Evolutionary conservation across 495 filamentous ascomycete genomes (phyloP).

Genomic region (Aspergillus kassunensis): DNA sequence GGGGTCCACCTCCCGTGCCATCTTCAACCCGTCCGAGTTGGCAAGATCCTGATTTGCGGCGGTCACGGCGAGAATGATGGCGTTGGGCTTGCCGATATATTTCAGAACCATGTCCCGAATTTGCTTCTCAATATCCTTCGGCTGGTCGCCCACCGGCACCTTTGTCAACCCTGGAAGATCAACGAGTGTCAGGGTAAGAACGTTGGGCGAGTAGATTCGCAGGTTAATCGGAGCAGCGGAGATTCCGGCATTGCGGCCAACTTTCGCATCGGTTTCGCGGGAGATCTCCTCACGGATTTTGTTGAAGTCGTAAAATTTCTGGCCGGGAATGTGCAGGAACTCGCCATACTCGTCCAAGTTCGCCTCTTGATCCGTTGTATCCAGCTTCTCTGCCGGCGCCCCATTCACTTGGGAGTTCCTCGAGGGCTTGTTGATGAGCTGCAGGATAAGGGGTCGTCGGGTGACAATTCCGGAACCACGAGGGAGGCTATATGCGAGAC

Average conservation of each 20-base stretch:
- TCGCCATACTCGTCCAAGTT: conserved; percentile 98
- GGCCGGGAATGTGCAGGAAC: conserved; percentile 95
- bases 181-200: conserved; percentile 94
- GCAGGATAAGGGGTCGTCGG: conserved; percentile 89
- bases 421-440: conserved; percentile 87
- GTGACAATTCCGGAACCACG: conserved; percentile 98
- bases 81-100: conserved; percentile 96
- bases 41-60: conserved; percentile 96
- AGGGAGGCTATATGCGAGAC: conserved; percentile 64
- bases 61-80: conserved; percentile 95
- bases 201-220: conserved; percentile 95
- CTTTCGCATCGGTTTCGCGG: conserved; percentile 93
- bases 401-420: conserved; percentile 66
- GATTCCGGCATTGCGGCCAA: conserved; percentile 93
- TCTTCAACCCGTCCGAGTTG: conserved; percentile 95
- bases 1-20: conserved; percentile 95
- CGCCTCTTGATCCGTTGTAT: conserved; percentile 74
- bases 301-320: conserved; percentile 99
- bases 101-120: conserved; percentile 99
- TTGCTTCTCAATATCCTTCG: conserved; percentile 95
- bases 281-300: conserved; percentile 99
- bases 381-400: conserved; percentile 58
- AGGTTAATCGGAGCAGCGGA: conserved; percentile 95
- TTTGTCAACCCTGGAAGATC: conserved; percentile 97
- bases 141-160: conserved; percentile 97